Evolutionary conservation across 805 yeast genomes (phyloP), one percentile per base, ranked within the genome.

Genomic region (Candida koratica): DNA sequence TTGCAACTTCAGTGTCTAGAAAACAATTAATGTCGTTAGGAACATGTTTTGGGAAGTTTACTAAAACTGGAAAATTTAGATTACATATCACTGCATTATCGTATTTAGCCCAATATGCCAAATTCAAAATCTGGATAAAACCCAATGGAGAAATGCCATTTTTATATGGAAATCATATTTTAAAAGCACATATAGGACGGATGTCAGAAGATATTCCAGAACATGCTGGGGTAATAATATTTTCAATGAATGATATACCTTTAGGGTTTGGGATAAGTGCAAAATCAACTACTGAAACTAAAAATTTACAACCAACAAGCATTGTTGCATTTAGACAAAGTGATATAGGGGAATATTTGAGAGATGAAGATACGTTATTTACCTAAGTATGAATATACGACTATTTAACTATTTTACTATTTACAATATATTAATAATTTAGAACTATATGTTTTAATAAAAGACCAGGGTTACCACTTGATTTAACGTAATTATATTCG

Each of bases 131-230:
- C 26, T 93, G 98, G 98, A 86, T 93, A 62, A 93, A 93, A 61
- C 80, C 79, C 34, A 93, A 93, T 56, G 98, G 98, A 51, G 98
- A 93, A 63, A 93, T 93, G 98, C 97, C 98, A 10, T 93, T 83
- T 58, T 65, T 93, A 46, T 93, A 93, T 52, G 98, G 98, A 24
- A 93, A 93, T 67, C 96, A 93, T 59, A 90, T 90, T 17, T 71
- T 93, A 49, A 93, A 93, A 58, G 98, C 98, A 4, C 98, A 93
- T 57, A 73, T 93, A 38, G 98, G 98, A 23, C 82, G 88, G 52
- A 87, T 93, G 84, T 84, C 95, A 37, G 98, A 93, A 48, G 97
- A 93, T 56, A 85, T 93, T 38, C 97, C 97, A 19, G 97, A 90
- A 61, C 98, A 93, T 55, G 93, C 96, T 2, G 98, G 98, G 54